phyloP scores from a whole-genome alignment of 164 flowering plant species.

The Magnolia kwangsiensis region DNA sequence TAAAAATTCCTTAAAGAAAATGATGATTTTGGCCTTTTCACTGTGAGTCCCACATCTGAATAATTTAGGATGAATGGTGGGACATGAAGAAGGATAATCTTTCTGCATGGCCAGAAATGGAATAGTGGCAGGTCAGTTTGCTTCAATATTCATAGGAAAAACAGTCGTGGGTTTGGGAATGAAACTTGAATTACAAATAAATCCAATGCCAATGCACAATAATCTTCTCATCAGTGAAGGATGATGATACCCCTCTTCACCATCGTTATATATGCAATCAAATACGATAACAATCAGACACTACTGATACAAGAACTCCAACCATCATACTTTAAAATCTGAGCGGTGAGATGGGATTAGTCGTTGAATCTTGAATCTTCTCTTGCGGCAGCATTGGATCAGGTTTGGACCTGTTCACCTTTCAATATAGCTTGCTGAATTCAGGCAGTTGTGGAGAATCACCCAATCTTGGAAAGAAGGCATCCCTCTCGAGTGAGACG shows the following conservation, averaged over 20 bases:
- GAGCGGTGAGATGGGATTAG: neutral
- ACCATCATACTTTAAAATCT: too few relatives aligned
- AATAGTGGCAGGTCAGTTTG: neutral
- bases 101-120: too few relatives aligned
- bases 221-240: neutral
- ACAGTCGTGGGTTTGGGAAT: neutral
- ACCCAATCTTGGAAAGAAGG: conserved; percentile 50
- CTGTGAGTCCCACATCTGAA: too few relatives aligned
- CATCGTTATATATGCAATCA: neutral
- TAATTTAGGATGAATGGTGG: too few relatives aligned
- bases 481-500: conserved; percentile 62
- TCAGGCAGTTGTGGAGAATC: conserved; percentile 51
- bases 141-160: neutral
- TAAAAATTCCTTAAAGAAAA: too few relatives aligned
- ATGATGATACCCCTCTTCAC: neutral
- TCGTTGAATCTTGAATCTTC: neutral
- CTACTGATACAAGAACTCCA: neutral
- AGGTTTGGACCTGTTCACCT: neutral
- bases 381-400: neutral
- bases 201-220: neutral
- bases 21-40: too few relatives aligned
- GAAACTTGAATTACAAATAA: neutral
- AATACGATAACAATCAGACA: neutral
- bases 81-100: too few relatives aligned
- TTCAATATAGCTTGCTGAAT: conserved; percentile 66